Evolutionary conservation across 371 early-diverging fungal species (phyloP).

Genomic region (Mortierella polycephala): DNA sequence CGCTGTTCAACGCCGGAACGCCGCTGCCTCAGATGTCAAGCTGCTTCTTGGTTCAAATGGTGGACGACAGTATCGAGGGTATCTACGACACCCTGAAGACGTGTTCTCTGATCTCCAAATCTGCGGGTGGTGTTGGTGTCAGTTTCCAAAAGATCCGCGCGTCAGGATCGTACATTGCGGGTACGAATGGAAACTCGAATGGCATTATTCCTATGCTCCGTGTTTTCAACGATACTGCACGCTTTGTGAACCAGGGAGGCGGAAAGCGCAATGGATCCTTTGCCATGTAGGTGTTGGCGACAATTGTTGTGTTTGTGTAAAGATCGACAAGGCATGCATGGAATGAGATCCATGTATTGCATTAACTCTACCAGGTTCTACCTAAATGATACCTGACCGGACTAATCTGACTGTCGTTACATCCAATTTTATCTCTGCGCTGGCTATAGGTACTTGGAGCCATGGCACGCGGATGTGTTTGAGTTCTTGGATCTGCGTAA

Average conservation of each 20-base stretch:
- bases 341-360: neutral
- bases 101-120: conserved; percentile 99
- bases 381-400: neutral
- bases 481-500: conserved; percentile 98
- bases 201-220: conserved; percentile 99
- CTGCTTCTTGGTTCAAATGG: conserved; percentile 98
- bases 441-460: conserved; percentile 78
- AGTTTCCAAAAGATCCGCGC: conserved; percentile 97
- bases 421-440: neutral
- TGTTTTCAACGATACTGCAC: conserved; percentile 98
- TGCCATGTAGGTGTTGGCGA: conserved; percentile 82
- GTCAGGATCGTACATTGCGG: conserved; percentile 96
- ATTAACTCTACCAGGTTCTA: conserved; percentile 1
- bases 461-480: conserved; percentile 99
- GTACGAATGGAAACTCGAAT: conserved; percentile 98
- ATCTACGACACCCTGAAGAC: conserved; percentile 98
- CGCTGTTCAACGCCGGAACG: conserved; percentile 99
- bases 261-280: conserved; percentile 99
- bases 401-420: no score
- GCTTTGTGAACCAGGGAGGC: conserved; percentile 99
- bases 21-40: conserved; percentile 96
- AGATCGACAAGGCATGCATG: conserved; percentile 4
- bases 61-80: conserved; percentile 98
- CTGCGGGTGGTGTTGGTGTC: conserved; percentile 99
- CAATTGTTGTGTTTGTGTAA: neutral